phyloP scores from a whole-genome alignment of 2,329 filamentous ascomycete genomes.

The Fusarium vanettenii region DNA sequence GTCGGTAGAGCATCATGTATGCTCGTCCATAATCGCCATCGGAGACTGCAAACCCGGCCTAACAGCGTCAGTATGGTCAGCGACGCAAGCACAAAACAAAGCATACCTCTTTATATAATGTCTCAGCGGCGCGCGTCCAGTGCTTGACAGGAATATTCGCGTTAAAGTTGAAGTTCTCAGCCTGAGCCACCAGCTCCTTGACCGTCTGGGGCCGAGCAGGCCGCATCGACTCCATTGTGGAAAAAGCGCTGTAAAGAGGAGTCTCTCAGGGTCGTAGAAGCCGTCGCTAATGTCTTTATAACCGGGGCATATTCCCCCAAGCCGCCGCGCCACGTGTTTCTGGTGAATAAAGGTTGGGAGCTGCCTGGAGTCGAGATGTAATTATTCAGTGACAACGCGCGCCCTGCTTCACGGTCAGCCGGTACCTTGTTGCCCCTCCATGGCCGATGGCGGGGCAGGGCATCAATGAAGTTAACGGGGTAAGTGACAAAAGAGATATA shows the following conservation, averaged over 20 bases:
- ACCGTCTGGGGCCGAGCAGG: conserved; percentile 71
- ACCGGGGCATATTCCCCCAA: conserved; percentile 23
- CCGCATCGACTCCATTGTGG: conserved; percentile 49
- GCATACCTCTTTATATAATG: conserved; percentile 83
- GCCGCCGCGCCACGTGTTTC: conserved; percentile 12
- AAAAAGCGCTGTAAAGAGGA: not conserved
- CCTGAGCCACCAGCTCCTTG: conserved; percentile 80
- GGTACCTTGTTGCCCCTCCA: conserved; percentile 41
- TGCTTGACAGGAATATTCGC: conserved; percentile 79
- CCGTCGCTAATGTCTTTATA: conserved; percentile 18
- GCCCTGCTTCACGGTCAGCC: not conserved
- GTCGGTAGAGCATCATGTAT: conserved; percentile 91
- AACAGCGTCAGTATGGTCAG: conserved; percentile 32
- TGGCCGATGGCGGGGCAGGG: conserved; percentile 31
- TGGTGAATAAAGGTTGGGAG: conserved; percentile 17
- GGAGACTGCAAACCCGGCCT: conserved; percentile 86
- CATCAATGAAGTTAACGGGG: conserved; percentile 13
- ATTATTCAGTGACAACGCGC: conserved; percentile 37
- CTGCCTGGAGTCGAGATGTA: conserved; percentile 32
- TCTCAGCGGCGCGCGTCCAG: conserved; percentile 85
- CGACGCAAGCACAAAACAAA: no score
- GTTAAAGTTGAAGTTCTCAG: conserved; percentile 85
- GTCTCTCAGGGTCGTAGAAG: conserved; percentile 21
- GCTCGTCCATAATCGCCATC: conserved; percentile 90
- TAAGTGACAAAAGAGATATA: not conserved